Conservation (phyloP, 768 basidiomycete species). For the Piloderma croceum region DNA sequence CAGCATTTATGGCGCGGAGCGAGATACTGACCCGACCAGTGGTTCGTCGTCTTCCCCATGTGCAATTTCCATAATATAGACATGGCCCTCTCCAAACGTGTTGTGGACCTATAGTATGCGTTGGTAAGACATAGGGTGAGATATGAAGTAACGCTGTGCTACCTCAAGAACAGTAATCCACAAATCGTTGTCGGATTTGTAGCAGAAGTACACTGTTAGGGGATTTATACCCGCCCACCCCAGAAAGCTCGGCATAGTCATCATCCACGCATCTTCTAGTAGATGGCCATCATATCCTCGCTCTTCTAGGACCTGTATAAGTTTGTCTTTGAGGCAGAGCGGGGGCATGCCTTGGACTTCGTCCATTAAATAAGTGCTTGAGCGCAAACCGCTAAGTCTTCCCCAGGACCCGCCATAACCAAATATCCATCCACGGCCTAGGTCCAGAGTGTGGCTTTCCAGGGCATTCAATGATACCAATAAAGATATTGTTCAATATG, state of each 20-base stretch:
- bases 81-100: conserved; percentile 67
- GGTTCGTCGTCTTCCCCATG: conserved; percentile 36
- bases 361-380: conserved; percentile 39
- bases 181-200: conserved; percentile 29
- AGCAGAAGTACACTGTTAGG: conserved; percentile 62
- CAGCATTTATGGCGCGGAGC: too few species aligned
- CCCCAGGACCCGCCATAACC: conserved; percentile 43
- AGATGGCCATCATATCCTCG: conserved; percentile 19
- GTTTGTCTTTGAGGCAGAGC: conserved; percentile 35
- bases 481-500: conserved; percentile 53
- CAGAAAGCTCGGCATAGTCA: conserved; percentile 67
- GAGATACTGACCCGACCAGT: neutral
- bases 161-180: conserved; percentile 56
- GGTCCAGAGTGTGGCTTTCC: conserved; percentile 42
- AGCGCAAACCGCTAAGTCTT: conserved; percentile 43
- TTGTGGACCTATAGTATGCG: conserved; percentile 50
- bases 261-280: conserved; percentile 57
- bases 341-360: conserved; percentile 10
- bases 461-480: conserved; percentile 53
- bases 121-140: neutral
- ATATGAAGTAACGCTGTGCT: conserved; percentile 7
- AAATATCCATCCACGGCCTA: conserved; percentile 46
- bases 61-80: conserved; percentile 47
- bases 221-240: conserved; percentile 72
- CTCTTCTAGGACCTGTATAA: conserved; percentile 29